Conservation (phyloP, 495 filamentous ascomycete species). For the Aspergillus haitiensis region DNA sequence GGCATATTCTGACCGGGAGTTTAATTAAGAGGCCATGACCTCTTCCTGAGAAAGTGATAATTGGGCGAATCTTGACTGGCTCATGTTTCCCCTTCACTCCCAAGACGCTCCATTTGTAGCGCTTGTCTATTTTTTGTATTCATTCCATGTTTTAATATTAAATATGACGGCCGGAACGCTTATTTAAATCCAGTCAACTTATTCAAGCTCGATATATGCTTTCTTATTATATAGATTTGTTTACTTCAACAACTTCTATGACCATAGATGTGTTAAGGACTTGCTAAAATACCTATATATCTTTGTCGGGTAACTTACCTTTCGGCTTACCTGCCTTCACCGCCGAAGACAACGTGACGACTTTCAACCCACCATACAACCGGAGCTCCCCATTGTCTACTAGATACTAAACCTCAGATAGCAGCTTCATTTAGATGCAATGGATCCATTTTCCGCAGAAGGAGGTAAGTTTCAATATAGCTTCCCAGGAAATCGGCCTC, state of each 20-base stretch:
- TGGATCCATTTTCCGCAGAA: constrained; percentile 96
- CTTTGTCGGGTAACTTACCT: constrained; percentile 16
- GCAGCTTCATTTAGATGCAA: constrained; percentile 30
- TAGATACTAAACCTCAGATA: neutral
- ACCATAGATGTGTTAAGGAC: neutral
- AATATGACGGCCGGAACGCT: constrained; percentile 5
- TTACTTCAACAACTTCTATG: neutral
- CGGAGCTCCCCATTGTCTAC: constrained; percentile 1
- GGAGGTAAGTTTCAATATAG: constrained; percentile 55
- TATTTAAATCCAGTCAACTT: neutral
- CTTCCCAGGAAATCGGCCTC: neutral
- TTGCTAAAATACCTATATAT: neutral
- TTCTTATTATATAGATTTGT: neutral
- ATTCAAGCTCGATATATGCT: too few species aligned
- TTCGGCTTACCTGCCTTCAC: constrained; percentile 22
- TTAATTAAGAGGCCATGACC: constrained; percentile 2
- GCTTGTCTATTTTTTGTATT: constrained; percentile 15
- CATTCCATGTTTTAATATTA: constrained; percentile 20
- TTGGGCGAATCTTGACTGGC: constrained; percentile 1
- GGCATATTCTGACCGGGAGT: constrained; percentile 15
- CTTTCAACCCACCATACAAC: constrained; percentile 22
- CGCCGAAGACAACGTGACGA: constrained; percentile 31
- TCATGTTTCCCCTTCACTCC: neutral
- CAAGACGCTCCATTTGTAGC: constrained; percentile 11
- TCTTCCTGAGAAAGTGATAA: constrained; percentile 11